Evolutionary conservation across 2,329 filamentous ascomycete species (phyloP).

Genomic region (Passalora sequoiae): DNA sequence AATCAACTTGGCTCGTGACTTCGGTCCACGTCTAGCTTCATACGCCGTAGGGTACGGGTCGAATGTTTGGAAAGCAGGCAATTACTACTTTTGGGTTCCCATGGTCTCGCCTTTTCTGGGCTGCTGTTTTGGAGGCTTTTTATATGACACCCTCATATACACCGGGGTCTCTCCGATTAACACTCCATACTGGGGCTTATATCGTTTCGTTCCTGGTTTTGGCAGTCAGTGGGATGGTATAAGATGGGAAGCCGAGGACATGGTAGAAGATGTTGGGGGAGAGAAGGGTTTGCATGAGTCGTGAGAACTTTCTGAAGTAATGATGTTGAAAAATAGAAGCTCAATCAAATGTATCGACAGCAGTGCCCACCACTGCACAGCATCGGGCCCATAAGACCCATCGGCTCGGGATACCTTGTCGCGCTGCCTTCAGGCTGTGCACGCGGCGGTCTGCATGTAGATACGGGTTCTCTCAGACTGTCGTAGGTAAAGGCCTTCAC

Average conservation of each 20-base stretch:
- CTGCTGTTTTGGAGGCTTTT: slow-evolving; percentile 57
- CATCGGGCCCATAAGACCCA: too few relatives aligned
- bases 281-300: slow-evolving; percentile 5
- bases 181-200: slow-evolving; percentile 60
- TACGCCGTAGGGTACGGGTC: slow-evolving; percentile 63
- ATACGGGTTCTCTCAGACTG: too few relatives aligned
- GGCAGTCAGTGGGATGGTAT: slow-evolving; percentile 24
- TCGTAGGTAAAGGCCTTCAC: too few relatives aligned
- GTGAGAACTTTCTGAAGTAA: too few relatives aligned
- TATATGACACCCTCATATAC: slow-evolving; percentile 65
- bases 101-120: slow-evolving; percentile 67
- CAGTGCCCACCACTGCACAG: too few relatives aligned
- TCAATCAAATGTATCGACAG: too few relatives aligned
- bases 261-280: slow-evolving; percentile 15
- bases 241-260: slow-evolving; percentile 21
- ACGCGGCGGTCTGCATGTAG: too few relatives aligned
- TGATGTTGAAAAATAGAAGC: slow-evolving; percentile 1
- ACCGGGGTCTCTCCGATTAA: slow-evolving; percentile 67
- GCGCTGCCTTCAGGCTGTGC: too few relatives aligned
- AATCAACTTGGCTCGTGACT: slow-evolving; percentile 68
- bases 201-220: slow-evolving; percentile 36
- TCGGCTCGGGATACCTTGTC: too few relatives aligned
- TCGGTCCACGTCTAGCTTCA: slow-evolving; percentile 62
- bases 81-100: slow-evolving; percentile 71
- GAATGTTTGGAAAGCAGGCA: slow-evolving; percentile 62